These are phyloP conservation scores for Cephalotrichum gorgonifer DNA, from an alignment of 2,329 filamentous ascomycete genomes.

Conservation along the genomic window DNA sequence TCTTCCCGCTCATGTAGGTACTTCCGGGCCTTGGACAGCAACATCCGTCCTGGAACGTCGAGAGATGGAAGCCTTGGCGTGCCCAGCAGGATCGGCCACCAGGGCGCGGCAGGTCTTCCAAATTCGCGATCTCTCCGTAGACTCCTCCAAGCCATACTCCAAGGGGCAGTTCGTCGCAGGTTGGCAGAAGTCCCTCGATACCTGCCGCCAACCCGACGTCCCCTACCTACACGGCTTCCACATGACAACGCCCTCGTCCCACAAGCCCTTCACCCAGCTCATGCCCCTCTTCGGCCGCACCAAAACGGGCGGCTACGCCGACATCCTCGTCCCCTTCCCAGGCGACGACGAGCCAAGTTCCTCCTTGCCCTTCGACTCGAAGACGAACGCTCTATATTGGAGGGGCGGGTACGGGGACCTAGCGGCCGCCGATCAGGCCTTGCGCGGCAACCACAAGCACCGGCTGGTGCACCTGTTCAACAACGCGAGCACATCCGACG, in stretches of 20 bases:
- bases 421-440: slow-evolving; percentile 34
- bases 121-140: neutral
- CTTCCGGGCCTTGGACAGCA: neutral
- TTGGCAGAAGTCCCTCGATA: slow-evolving; percentile 54
- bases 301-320: slow-evolving; percentile 61
- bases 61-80: slow-evolving; percentile 2
- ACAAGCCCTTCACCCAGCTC: slow-evolving; percentile 53
- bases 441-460: slow-evolving; percentile 60
- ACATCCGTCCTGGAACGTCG: slow-evolving; percentile 25
- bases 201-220: slow-evolving; percentile 71
- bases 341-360: slow-evolving; percentile 25
- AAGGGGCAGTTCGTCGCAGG: slow-evolving; percentile 55
- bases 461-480: slow-evolving; percentile 62
- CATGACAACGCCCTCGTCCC: slow-evolving; percentile 46
- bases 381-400: slow-evolving; percentile 62
- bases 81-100: slow-evolving; percentile 14
- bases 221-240: slow-evolving; percentile 65
- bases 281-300: slow-evolving; percentile 68
- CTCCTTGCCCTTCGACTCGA: slow-evolving; percentile 41
- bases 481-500: slow-evolving; percentile 38
- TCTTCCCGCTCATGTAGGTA: slow-evolving; percentile 30
- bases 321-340: slow-evolving; percentile 62
- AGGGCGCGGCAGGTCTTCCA: slow-evolving; percentile 31
- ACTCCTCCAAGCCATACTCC: slow-evolving; percentile 36
- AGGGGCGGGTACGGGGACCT: slow-evolving; percentile 56